Evolutionary conservation across 176 grass and related monocot genomes (phyloP), one percentile per base, ranked within the genome.

Genomic region (Microstegium vimineum): DNA sequence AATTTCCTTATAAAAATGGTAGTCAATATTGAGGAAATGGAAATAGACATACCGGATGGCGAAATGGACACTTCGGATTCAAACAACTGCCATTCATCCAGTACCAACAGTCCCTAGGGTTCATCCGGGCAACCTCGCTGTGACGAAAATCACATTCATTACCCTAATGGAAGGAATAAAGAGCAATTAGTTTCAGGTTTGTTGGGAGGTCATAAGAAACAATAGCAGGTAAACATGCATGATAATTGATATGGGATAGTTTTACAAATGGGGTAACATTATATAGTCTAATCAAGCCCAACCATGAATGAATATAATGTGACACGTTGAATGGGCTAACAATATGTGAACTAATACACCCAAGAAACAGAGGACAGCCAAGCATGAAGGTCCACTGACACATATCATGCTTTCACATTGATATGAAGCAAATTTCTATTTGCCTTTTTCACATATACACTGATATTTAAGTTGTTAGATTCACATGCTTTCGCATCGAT

Each of bases 81-180:
- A 93, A 88, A 76, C 97, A 99, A 72, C 79, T 87, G 79, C 93
- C 85, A 87, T 94, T 90, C 65, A 94, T 57, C 97, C 97, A 99
- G 81, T 95, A 99, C 80, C 77, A 95, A 82, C 97, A 99, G 65
- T 99, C 93, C 60, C 97, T 95, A 70, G 93, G 96, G 75, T 99
- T 99, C 66, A 91, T 64, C 73, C 93, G 90, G 66, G 97, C 97
- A 85, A 79, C 89, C 64, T 99, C 93, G 15, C 97, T 99, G 74
- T 99, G 97, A 59, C 97, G 90, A 77, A 90, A 99, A 36, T 99
- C 97, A 57, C 97, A 99, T 83, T 95, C 89, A 68, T 74, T 95
- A 31, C 93, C 96, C 97, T 99, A 78, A 83, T 69, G 34, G 27
- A 77, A 65, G 37, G 10, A 33, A 82, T 76, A 74, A 35, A 57